phyloP scores from a whole-genome alignment of 2,329 filamentous ascomycete species.

The Periconia digitata region DNA sequence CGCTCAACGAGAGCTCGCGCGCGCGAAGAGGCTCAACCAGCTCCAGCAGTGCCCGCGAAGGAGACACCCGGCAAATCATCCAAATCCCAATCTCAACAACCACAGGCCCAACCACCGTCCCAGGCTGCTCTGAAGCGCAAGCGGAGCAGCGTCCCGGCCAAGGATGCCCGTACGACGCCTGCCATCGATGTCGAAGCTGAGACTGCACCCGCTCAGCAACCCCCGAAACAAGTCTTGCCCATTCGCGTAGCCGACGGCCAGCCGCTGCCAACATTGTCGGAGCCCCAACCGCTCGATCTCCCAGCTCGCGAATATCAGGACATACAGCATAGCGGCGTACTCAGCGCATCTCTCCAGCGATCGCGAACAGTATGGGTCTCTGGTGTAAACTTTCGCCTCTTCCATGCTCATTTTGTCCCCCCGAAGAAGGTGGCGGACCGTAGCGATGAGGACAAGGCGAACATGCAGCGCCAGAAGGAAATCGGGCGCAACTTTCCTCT shows the following conservation, averaged over 20 bases:
- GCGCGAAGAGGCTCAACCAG: conserved; percentile 35
- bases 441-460: conserved; percentile 62
- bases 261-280: conserved; percentile 70
- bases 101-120: conserved; percentile 13
- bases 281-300: conserved; percentile 66
- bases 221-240: conserved; percentile 51
- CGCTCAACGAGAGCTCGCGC: conserved; percentile 39
- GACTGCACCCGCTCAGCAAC: conserved; percentile 14
- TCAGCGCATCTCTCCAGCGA: conserved; percentile 70
- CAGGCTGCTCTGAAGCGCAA: conserved; percentile 37
- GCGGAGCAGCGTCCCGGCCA: conserved; percentile 22
- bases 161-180: conserved; percentile 24
- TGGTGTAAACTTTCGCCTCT: conserved; percentile 41
- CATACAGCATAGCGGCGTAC: conserved; percentile 73
- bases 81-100: conserved; percentile 16
- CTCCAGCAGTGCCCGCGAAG: conserved; percentile 25
- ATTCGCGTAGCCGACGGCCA: conserved; percentile 65
- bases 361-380: conserved; percentile 61
- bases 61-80: conserved; percentile 30
- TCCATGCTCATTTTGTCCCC: conserved; percentile 38
- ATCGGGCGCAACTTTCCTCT: conserved; percentile 41
- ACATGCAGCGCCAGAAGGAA: conserved; percentile 64
- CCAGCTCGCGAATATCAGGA: conserved; percentile 69
- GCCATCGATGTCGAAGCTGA: conserved; percentile 17
- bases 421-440: conserved; percentile 54